Base-by-base conservation (phyloP, 1,284 basidiomycete genomes). In the Porodaedalea pini region DNA sequence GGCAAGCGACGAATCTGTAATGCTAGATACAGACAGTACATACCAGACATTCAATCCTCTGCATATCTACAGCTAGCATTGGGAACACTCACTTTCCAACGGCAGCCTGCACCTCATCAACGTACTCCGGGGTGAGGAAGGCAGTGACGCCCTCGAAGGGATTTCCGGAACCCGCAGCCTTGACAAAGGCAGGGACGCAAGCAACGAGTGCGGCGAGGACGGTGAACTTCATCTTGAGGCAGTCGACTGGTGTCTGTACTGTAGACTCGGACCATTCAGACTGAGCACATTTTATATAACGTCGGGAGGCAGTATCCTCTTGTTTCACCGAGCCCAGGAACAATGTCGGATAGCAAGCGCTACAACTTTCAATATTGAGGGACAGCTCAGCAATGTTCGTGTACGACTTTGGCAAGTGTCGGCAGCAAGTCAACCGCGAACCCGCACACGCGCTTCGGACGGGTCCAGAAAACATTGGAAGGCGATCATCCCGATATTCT, bases 121-220 rank as follows among this genome's bases (percentile, higher is more conserved):
- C 61, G 40, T 62, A 62, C 34, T 54, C 52, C 11, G 61, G 62
- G 50, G 58, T 59, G 15, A 61, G 40, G 59, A 60, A 61, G 1
- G 47, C 51, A 13, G 56, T 59, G n/a, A 59, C 60, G 11, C 59
- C 61, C 8, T 51, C 45, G 15, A 29, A 62, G 0, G 62, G 61
- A 39, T 61, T 64, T 5, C 56, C 52, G 31, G 61, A 39, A n/a
- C 53, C 59, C 2, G 62, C 60, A 21, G 60, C 39, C 34, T 51
- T 50, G 31, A 61, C 57, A 17, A 58, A 50, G 17, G 52, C 51
- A 15, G 59, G 59, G n/a, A 58, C 37, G 25, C 52, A 58, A 23
- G 57, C 56, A 29, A 58, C 37, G 25, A 61, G 59, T 6, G 59
- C 49, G 19, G 56, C 45, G 23, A 61, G 57, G n/a, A 36, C 53